Evolutionary conservation across 805 yeast species (phyloP).

Genomic region (Dipodascopsis uninucleata): DNA sequence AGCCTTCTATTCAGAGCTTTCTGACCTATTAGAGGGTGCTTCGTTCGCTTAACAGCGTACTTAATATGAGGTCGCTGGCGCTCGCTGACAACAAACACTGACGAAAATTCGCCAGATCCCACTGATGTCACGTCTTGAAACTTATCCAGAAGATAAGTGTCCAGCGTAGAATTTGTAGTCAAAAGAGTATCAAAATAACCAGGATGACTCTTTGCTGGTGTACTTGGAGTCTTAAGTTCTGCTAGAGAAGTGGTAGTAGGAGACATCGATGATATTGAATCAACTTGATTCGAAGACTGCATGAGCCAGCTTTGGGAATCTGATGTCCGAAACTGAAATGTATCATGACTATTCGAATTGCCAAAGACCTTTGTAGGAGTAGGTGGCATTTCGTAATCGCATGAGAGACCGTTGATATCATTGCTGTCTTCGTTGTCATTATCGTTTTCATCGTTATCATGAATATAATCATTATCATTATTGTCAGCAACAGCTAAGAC

Average conservation of each 20-base stretch:
- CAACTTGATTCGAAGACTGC: background rate
- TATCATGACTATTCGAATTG: too few species aligned
- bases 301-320: slow-evolving; percentile 1
- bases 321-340: background rate
- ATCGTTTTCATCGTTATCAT: too few species aligned
- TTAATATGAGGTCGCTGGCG: slow-evolving; percentile 43
- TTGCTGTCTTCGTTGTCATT: slow-evolving; percentile 12
- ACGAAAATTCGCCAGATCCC: slow-evolving; percentile 86
- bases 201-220: slow-evolving; percentile 29
- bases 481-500: background rate
- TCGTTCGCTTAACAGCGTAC: slow-evolving; percentile 86
- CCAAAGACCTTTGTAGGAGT: slow-evolving; percentile 42
- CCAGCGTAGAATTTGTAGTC: slow-evolving; percentile 28
- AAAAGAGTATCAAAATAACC: slow-evolving; percentile 25
- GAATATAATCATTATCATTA: too few species aligned
- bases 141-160: slow-evolving; percentile 43
- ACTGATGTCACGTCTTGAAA: slow-evolving; percentile 67
- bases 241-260: slow-evolving; percentile 12
- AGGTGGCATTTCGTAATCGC: slow-evolving; percentile 37
- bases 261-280: background rate
- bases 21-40: slow-evolving; percentile 57
- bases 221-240: slow-evolving; percentile 25
- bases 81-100: slow-evolving; percentile 76
- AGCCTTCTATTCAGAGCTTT: slow-evolving; percentile 58
- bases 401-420: slow-evolving; percentile 3